Evolutionary conservation across 768 basidiomycete species (phyloP), one percentile per base, ranked within the genome.

Genomic region (Termitomyces sp.): DNA sequence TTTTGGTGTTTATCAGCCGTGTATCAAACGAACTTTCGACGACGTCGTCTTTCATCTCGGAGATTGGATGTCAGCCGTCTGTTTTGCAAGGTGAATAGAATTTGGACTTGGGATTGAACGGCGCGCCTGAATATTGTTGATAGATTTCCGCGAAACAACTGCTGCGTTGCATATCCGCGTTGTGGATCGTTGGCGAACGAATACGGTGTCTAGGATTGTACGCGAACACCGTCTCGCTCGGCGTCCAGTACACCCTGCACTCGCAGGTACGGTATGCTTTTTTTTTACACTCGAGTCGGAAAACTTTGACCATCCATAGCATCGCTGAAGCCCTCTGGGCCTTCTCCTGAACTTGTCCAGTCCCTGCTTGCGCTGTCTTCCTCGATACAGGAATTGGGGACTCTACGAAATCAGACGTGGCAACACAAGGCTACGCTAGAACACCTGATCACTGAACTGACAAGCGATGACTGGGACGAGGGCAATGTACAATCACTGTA

Each of bases 381-480:
- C 14, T 75, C 77, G 2, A 68, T 85, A 49, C 80, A 82, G 60
- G 73, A 78, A n/a, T 67, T 90, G 12, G 83, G 83, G 1, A 66
- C 80, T 47, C 70, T 74, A 42, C 69, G 72, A 50, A 68, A 75
- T 43, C 66, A 66, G 42, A 41, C 64, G 51, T 70, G 67, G 60
- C 71, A 73, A 58, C 59, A 65, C 30, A 68, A 73, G 61, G 66
- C 71, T 56, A 69, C 77, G 38, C 60, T 81, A 22, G 65, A 63
- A 58, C 68, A 65, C 60, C 77, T 76, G 67, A 65, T 79, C 14
- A 60, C 62, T 2, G 63, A 65, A 51, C 71, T 71, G 58, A 45
- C 74, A 26, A 61, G 68, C 30, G 66, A 72, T 6, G 62, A 63
- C 17, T 63, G 64, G 59, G 64, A 67, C 14, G 55, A 65, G 41